Base-by-base conservation (phyloP, 768 basidiomycete genomes). In the Polyporus arcularius region DNA sequence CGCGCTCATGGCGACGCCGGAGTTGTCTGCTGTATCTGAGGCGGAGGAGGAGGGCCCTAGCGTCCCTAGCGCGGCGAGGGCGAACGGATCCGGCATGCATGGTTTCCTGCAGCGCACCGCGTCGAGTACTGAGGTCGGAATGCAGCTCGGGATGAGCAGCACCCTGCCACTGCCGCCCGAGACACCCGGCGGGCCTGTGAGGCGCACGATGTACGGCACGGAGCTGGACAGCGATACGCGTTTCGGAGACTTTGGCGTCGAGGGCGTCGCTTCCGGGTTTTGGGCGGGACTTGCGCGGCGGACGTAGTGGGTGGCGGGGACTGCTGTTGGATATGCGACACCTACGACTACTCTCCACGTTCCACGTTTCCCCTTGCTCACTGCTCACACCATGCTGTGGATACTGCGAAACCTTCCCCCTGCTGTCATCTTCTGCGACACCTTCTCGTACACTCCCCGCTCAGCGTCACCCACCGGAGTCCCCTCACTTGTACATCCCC, bases 191-290 rank as follows among this genome's bases (percentile, higher is more conserved):
- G 78, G 78, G 28, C 77, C 80, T 4, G 78, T 81, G 64, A 84
- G 82, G 68, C 82, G 85, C 60, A 92, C 90, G 5, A 89, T 92
- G 86, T 92, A 91, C 71, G 90, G 90, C 8, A 92, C 90, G 0
- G 90, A 92, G 73, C 74, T 91, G 45, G 90, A 90, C n/a, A 78
- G 77, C 35, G 90, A 92, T 68, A 87, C 87, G n/a, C 83, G 90
- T 53, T 93, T 93, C 69, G 90, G 90, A 5, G 90, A 92, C 73
- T 92, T 92, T 70, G 90, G 90, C 41, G 78, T 90, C 28, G 87
- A 90, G 68, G 87, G 90, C 12, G 84, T 91, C 58, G 87, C 87
- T n/a, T 82, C 81, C 50, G 82, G 83, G 6, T 90, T 87, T 68
- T 91, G 90, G 88, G 72, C 82, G 0, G 78, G 79, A 30, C 43